Evolutionary conservation across 768 basidiomycete genomes (phyloP).

Genomic region (Macrolepiota albuminosa): DNA sequence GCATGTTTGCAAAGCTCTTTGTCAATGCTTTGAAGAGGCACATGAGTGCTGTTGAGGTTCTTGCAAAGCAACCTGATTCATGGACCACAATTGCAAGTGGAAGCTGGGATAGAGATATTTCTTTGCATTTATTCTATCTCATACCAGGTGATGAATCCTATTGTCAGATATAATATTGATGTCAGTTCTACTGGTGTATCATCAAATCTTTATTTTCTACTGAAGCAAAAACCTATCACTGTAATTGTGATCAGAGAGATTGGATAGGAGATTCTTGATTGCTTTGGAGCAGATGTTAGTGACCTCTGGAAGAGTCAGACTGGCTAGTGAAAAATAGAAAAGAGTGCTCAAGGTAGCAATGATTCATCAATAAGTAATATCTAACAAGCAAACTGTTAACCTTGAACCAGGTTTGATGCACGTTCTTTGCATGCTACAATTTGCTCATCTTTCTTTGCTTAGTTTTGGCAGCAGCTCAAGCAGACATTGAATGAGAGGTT

Average conservation of each 20-base stretch:
- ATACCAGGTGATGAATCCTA: neutral
- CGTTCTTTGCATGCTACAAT: neutral
- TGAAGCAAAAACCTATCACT: no score
- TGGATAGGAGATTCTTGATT: conserved; percentile 56
- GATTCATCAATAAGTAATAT: neutral
- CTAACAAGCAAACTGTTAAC: neutral
- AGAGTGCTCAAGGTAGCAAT: neutral
- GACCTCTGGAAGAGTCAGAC: conserved; percentile 55
- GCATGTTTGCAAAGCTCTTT: conserved; percentile 98
- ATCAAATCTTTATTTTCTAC: no score
- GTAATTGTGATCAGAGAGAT: no score
- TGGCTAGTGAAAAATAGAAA: conserved; percentile 36
- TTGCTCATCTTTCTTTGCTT: neutral
- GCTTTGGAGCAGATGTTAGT: conserved; percentile 63
- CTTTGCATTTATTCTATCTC: conserved; percentile 4
- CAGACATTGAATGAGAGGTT: conserved; percentile 4
- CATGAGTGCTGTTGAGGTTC: conserved; percentile 86
- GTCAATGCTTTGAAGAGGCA: conserved; percentile 88
- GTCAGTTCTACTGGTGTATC: no score
- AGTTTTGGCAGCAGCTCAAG: conserved; percentile 15
- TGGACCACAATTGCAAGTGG: conserved; percentile 83
- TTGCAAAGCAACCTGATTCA: conserved; percentile 68
- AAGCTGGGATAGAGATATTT: conserved; percentile 92
- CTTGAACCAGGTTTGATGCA: conserved; percentile 16
- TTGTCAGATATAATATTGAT: conserved; percentile 66